These are phyloP conservation scores for Termitomyces sp. DNA, from an alignment of 768 basidiomycete species.

Conservation along the genomic window DNA sequence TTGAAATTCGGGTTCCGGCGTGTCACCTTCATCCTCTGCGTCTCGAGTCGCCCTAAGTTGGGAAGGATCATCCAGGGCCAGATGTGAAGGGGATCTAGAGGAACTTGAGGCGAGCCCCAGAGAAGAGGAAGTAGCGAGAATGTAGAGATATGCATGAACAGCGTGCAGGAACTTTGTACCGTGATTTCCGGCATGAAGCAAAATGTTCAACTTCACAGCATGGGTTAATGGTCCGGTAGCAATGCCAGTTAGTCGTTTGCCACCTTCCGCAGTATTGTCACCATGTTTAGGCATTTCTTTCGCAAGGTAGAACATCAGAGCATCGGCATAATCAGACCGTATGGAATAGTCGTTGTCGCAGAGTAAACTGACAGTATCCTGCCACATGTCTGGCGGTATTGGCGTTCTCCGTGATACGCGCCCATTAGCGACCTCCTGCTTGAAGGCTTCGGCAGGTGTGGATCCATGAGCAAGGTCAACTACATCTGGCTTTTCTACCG, in stretches of 20 bases:
- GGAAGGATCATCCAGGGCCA: constrained; percentile 23
- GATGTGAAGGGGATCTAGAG: constrained; percentile 38
- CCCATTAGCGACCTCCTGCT: constrained; percentile 25
- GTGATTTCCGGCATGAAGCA: constrained; percentile 55
- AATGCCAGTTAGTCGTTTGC: constrained; percentile 41
- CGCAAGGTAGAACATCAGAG: constrained; percentile 72
- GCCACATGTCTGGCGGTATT: constrained; percentile 84
- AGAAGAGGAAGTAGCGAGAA: constrained; percentile 67
- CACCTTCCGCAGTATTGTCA: constrained; percentile 46
- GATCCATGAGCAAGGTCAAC: constrained; percentile 3
- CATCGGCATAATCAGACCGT: constrained; percentile 71
- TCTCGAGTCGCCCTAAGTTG: constrained; percentile 30
- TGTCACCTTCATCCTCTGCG: constrained; percentile 20
- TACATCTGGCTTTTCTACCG: constrained; percentile 29
- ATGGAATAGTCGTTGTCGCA: constrained; percentile 79
- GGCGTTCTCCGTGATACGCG: constrained; percentile 55
- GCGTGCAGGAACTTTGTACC: constrained; percentile 75
- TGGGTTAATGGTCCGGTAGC: constrained; percentile 50
- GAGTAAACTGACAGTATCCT: constrained; percentile 81
- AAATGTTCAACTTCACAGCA: constrained; percentile 39
- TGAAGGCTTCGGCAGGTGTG: constrained; percentile 24
- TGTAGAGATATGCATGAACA: constrained; percentile 76
- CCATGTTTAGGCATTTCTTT: constrained; percentile 70
- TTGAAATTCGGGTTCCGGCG: constrained; percentile 25
- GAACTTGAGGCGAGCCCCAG: constrained; percentile 46